Percentiles rank a stretch among this genome's conserved stretches.
These are phyloP conservation scores for Aristolochia contorta DNA, from an alignment of 164 flowering plant species.

Conservation along the genomic window DNA sequence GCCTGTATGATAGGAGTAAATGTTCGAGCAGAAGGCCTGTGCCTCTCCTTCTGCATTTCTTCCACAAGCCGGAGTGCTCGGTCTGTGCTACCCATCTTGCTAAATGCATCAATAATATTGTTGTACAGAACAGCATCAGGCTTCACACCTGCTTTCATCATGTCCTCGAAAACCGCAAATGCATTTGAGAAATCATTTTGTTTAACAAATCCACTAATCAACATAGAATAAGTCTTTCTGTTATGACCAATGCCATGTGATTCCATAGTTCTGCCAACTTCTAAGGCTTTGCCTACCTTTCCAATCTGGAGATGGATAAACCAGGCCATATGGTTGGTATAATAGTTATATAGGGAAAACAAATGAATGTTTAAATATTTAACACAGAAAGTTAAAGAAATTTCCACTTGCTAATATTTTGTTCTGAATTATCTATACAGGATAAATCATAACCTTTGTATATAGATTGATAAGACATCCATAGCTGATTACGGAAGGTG, in stretches of 20 bases:
- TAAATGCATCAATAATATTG: constrained; percentile 81
- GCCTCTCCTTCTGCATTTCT: constrained; percentile 72
- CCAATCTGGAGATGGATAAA: constrained; percentile 49
- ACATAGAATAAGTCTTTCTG: constrained; percentile 93
- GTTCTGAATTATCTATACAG: background rate
- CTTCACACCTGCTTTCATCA: constrained; percentile 64
- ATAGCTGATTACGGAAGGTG: constrained; percentile 78
- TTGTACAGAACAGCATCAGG: constrained; percentile 93
- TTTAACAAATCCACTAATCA: constrained; percentile 76
- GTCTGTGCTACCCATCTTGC: constrained; percentile 96
- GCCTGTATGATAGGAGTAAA: constrained; percentile 88
- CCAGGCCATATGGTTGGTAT: background rate
- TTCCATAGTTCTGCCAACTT: constrained; percentile 73
- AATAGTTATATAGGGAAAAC: no score
- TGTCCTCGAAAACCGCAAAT: constrained; percentile 85
- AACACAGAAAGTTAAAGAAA: no score
- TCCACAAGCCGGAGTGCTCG: constrained; percentile 74
- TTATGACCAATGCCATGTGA: constrained; percentile 73
- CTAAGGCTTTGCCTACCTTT: constrained; percentile 78
- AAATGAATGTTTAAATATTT: no score
- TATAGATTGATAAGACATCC: constrained; percentile 91
- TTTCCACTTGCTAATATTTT: background rate
- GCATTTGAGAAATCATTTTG: constrained; percentile 96
- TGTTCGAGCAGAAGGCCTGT: constrained; percentile 73
- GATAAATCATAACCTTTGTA: constrained; percentile 43